Percentiles rank a stretch among this genome's conserved stretches.
Conservation (phyloP, 2,329 filamentous ascomycete species). For the Mycosphaerella sp. region DNA sequence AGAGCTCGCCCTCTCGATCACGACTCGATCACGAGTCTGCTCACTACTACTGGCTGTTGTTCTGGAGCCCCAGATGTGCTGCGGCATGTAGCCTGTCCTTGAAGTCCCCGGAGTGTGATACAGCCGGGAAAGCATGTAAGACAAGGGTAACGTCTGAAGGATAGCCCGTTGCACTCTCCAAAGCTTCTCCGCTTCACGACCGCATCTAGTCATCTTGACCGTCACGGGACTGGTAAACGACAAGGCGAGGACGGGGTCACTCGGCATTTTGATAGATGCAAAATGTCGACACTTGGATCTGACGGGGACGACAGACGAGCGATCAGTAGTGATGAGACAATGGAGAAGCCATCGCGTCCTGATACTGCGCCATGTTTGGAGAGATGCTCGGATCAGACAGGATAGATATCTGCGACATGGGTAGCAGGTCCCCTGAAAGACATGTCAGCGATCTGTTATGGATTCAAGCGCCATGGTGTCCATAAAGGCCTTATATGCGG, state of each 20-base stretch:
- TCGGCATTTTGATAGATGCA: too few species aligned
- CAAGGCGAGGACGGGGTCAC: too few species aligned
- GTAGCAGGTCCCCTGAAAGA: not conserved
- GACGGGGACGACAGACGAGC: too few species aligned
- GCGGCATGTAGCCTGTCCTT: not conserved
- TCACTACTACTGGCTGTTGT: not conserved
- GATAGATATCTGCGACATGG: not conserved
- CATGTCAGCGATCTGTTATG: constrained; percentile 10
- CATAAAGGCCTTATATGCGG: constrained; percentile 1
- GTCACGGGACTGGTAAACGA: too few species aligned
- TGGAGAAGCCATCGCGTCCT: too few species aligned
- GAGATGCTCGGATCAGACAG: not conserved
- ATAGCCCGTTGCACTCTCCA: too few species aligned
- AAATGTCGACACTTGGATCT: too few species aligned
- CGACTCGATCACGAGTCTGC: not conserved
- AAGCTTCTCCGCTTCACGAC: too few species aligned
- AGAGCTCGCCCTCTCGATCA: too few species aligned
- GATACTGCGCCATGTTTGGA: not conserved
- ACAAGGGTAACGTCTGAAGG: too few species aligned
- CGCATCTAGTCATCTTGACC: too few species aligned
- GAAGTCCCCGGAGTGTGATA: not conserved
- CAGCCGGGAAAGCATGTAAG: not conserved
- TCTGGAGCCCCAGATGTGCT: not conserved
- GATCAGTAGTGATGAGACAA: too few species aligned
- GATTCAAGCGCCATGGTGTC: constrained; percentile 8